A percentile compares a stretch with the other conserved stretches of the same genome.
Conservation (phyloP, 768 basidiomycete genomes). For the Collybia sordida region DNA sequence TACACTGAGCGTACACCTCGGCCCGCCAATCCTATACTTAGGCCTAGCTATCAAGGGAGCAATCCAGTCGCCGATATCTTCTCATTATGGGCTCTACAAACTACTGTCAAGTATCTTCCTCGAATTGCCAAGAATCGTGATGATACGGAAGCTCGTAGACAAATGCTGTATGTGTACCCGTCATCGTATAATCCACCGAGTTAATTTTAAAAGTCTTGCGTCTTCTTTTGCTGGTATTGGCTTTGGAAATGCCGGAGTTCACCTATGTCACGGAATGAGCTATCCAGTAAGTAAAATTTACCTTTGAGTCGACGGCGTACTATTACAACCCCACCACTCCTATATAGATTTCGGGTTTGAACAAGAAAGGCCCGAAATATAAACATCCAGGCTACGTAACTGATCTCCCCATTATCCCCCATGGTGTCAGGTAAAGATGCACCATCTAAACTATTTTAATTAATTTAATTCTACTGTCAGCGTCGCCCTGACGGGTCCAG, state of each 20-base stretch:
- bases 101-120: slow-evolving; percentile 87
- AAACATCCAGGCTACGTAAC: slow-evolving; percentile 87
- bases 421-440: slow-evolving; percentile 68
- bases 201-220: slow-evolving; percentile 59
- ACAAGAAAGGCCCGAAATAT: slow-evolving; percentile 92
- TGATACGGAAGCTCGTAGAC: slow-evolving; percentile 80
- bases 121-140: slow-evolving; percentile 76
- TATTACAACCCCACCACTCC: neutral
- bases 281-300: slow-evolving; percentile 63
- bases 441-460: neutral
- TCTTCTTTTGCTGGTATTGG: slow-evolving; percentile 95
- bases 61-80: slow-evolving; percentile 97
- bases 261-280: slow-evolving; percentile 88
- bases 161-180: slow-evolving; percentile 72
- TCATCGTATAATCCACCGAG: neutral
- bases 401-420: slow-evolving; percentile 90
- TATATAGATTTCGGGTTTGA: slow-evolving; percentile 82
- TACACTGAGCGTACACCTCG: slow-evolving; percentile 90
- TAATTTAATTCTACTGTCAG: slow-evolving; percentile 25
- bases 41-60: slow-evolving; percentile 92
- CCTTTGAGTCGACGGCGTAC: neutral
- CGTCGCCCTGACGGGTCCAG: slow-evolving; percentile 88
- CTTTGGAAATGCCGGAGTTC: slow-evolving; percentile 92
- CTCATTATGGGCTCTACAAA: slow-evolving; percentile 88
- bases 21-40: slow-evolving; percentile 84